Base-by-base conservation (phyloP, 2,329 filamentous ascomycete species). In the Penicillium fuscoglaucum region DNA sequence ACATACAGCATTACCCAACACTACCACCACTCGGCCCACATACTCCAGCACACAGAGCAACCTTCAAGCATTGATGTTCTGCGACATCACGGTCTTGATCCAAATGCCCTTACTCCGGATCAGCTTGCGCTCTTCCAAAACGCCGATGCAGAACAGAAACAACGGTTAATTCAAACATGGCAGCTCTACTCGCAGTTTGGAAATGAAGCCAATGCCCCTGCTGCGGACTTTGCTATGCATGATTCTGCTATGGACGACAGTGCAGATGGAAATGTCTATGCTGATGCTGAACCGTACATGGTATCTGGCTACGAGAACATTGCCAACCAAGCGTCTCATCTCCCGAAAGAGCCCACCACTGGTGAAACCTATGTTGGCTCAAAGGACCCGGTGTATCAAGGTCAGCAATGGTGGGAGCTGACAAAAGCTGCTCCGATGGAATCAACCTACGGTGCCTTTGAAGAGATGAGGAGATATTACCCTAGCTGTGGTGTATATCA, bases 211-310 rank as follows among this genome's bases (percentile, higher is more conserved):
- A 29, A 5, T 46, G 17, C 13, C 13, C 21, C 24, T n/a, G 19
- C 21, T n/a, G 41, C 63, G 37, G 62, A 64, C 31, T 55, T 43
- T 41, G 26, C 52, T 2, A 52, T 51, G 48, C 44, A 70, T 13
- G 71, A 63, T 45, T 60, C 57, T 37, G 29, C 65, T 35, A 70
- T 63, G 57, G 69, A 68, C 13, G 24, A 49, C 10, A 51, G 44
- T 13, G 62, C 62, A 28, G 56, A 66, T 60, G 51, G 66, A 65
- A 21, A 76, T 68, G 62, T 74, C 46, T 81, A 84, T 60, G 85
- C 84, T 40, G 91, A 84, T 60, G 85, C 84, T 40, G 91, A 96
- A 74, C 91, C 91, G 0, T 96, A 96, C 75, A 96, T 96, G 84
- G 74, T 84, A 48, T 88, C 86, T 7, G 92, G 92, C 15, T 96